phyloP scores from a whole-genome alignment of 2,329 filamentous ascomycete species.

The Nigrospora sphaerica region DNA sequence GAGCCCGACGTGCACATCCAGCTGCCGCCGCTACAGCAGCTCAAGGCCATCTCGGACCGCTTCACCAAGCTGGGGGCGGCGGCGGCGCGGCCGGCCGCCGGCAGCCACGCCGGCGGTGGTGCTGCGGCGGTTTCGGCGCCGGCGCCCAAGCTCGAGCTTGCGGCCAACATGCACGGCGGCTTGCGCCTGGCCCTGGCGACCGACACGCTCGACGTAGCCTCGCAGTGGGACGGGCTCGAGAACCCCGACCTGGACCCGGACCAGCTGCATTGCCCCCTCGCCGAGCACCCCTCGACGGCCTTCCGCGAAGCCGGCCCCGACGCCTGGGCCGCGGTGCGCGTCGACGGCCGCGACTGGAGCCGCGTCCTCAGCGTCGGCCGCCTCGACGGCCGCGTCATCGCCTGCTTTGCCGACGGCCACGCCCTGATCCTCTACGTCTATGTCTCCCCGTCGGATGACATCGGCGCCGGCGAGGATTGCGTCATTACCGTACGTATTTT shows the following conservation, averaged over 20 bases:
- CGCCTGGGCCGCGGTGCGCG: conserved; percentile 80
- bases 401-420: conserved; percentile 77
- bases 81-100: conserved; percentile 10
- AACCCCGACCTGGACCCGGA: conserved; percentile 82
- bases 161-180: conserved; percentile 90
- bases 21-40: conserved; percentile 75
- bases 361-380: conserved; percentile 87
- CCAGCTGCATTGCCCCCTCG: conserved; percentile 64
- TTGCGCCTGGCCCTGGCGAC: conserved; percentile 74
- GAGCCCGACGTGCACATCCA: conserved; percentile 94
- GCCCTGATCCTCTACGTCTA: conserved; percentile 81
- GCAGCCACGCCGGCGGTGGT: background rate
- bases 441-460: conserved; percentile 63
- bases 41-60: conserved; percentile 90
- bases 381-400: conserved; percentile 85
- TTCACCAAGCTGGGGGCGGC: conserved; percentile 77
- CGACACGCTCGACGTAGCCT: conserved; percentile 78
- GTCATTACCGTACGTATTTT: conserved; percentile 61
- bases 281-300: conserved; percentile 73
- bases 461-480: conserved; percentile 53
- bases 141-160: conserved; percentile 70
- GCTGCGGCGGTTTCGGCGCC: conserved; percentile 14
- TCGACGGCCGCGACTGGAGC: conserved; percentile 93
- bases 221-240: conserved; percentile 75
- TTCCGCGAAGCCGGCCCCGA: conserved; percentile 73